Evolutionary conservation across 2,329 filamentous ascomycete species (phyloP).

Genomic region (Fusarium humuli): DNA sequence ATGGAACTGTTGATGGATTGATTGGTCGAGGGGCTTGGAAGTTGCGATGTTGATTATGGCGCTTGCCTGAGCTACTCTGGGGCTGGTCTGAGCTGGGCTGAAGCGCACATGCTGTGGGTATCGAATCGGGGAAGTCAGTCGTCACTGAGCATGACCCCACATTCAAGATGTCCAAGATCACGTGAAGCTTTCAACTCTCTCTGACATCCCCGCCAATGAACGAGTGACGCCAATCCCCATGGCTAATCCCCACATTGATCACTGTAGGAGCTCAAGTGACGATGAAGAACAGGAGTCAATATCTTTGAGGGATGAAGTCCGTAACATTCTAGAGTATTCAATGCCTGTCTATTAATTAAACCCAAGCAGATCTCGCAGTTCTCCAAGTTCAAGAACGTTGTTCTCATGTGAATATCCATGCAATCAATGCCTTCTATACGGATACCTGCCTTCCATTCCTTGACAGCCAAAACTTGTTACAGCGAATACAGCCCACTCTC

Average conservation of each 20-base stretch:
- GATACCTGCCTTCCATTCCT: background rate
- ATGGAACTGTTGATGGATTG: slow-evolving; percentile 42
- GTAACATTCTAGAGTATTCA: too few species aligned
- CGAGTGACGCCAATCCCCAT: slow-evolving; percentile 12
- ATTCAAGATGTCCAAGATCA: background rate
- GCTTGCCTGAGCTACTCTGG: slow-evolving; percentile 29
- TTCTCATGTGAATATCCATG: too few species aligned
- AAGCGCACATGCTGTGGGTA: slow-evolving; percentile 18
- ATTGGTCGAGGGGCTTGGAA: slow-evolving; percentile 39
- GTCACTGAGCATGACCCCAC: slow-evolving; percentile 19
- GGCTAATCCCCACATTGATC: background rate
- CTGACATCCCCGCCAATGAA: slow-evolving; percentile 9
- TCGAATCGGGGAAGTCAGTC: slow-evolving; percentile 32
- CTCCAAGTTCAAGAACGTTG: too few species aligned
- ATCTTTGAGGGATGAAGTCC: background rate
- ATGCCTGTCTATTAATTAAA: too few species aligned
- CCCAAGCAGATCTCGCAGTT: too few species aligned
- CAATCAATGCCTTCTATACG: too few species aligned
- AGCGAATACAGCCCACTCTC: slow-evolving; percentile 32
- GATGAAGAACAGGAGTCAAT: background rate
- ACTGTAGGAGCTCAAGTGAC: background rate
- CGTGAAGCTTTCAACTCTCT: background rate
- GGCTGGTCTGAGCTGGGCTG: slow-evolving; percentile 11
- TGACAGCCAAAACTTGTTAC: slow-evolving; percentile 9
- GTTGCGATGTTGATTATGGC: slow-evolving; percentile 45